Conservation (phyloP, 306 rosid genomes). For the Acacia confusa region DNA sequence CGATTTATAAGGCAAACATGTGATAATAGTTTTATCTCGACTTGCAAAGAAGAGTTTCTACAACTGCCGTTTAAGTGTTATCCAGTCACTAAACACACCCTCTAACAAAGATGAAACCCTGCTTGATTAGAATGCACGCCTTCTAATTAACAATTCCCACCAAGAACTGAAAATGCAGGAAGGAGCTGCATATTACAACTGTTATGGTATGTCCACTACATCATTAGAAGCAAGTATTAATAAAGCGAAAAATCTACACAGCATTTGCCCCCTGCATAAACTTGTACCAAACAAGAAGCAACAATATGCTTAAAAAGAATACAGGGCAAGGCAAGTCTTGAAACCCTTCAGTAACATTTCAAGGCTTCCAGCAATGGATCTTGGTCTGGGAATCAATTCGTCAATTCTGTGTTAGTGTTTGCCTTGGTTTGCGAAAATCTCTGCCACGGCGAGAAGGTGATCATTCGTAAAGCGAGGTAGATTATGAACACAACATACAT, state of each 20-base stretch:
- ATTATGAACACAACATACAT: conserved; percentile 67
- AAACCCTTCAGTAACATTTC: conserved; percentile 3
- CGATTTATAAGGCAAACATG: too few relatives aligned
- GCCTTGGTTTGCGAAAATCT: conserved; percentile 35
- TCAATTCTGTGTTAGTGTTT: conserved; percentile 39
- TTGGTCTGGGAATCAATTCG: conserved; percentile 1
- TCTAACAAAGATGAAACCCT: background rate
- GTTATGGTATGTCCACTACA: background rate
- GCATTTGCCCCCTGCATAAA: background rate
- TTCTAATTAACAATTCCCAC: background rate
- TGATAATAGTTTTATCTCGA: too few relatives aligned
- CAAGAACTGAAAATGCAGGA: background rate
- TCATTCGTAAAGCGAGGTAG: conserved; percentile 59
- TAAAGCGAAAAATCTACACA: conserved; percentile 12
- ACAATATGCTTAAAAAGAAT: conserved; percentile 1
- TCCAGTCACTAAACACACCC: too few relatives aligned
- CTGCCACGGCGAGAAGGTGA: conserved; percentile 49
- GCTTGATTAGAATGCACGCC: background rate
- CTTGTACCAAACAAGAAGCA: conserved; percentile 8
- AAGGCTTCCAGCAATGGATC: background rate
- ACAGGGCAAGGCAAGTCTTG: background rate
- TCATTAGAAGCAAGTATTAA: background rate
- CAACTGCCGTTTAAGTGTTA: too few relatives aligned
- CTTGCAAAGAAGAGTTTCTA: too few relatives aligned
- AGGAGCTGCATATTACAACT: background rate